A percentile compares a stretch with the other conserved stretches of the same genome.
Evolutionary conservation across 495 filamentous ascomycete species (phyloP).

Genomic region (Penicillium paradoxum): DNA sequence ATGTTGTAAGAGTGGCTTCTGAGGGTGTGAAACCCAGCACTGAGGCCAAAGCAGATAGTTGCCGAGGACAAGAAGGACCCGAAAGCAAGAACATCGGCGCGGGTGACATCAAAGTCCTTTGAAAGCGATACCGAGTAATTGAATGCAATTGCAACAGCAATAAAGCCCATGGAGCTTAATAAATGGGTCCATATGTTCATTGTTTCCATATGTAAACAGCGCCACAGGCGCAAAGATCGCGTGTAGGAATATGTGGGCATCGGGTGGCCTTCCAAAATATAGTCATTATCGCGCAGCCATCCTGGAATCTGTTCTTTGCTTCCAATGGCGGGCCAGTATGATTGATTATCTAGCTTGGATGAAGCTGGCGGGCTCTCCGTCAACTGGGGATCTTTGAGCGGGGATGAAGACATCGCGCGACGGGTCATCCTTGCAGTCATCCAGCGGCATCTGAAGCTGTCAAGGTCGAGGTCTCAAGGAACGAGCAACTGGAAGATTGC

Average conservation of each 20-base stretch:
- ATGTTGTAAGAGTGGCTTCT: constrained; percentile 13
- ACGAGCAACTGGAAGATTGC: too few relatives aligned
- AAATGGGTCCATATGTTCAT: constrained; percentile 18
- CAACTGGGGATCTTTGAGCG: background rate
- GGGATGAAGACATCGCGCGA: background rate
- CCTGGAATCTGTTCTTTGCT: constrained; percentile 10
- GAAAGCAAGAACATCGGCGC: constrained; percentile 9
- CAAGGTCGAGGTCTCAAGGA: too few relatives aligned
- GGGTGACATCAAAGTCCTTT: background rate
- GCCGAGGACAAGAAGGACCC: constrained; percentile 5
- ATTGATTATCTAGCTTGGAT: background rate
- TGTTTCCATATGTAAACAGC: constrained; percentile 16
- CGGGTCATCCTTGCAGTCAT: background rate
- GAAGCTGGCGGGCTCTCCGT: background rate
- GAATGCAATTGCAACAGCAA: background rate
- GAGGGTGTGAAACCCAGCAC: constrained; percentile 10
- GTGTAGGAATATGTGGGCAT: constrained; percentile 16
- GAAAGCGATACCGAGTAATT: background rate
- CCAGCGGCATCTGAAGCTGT: background rate
- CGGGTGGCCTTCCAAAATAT: constrained; percentile 12
- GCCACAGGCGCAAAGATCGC: constrained; percentile 13
- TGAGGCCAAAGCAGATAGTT: constrained; percentile 7
- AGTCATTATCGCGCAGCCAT: constrained; percentile 18
- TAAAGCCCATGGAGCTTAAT: constrained; percentile 7
- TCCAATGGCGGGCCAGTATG: constrained; percentile 7